A percentile compares a stretch with the other conserved stretches of the same genome.
phyloP scores from a whole-genome alignment of 202 grass and related monocot species.

The Carex arenaria region DNA sequence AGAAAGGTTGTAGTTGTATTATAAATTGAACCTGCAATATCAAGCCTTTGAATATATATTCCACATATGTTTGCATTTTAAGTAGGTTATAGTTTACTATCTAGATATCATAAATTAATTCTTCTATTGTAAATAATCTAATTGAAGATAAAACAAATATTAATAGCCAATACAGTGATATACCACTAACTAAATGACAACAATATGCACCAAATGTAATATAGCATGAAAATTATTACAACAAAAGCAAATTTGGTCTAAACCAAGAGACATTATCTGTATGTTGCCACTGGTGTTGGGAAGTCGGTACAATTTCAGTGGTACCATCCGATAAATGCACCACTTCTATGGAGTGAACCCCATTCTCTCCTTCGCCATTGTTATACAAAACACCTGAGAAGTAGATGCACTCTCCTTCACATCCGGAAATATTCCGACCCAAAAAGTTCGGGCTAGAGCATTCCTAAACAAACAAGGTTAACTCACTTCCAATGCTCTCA shows the following conservation, averaged over 20 bases:
- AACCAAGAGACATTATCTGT: neutral
- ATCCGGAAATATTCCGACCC: neutral
- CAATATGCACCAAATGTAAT: neutral
- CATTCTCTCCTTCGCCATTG: neutral
- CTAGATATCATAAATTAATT: neutral
- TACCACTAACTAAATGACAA: neutral
- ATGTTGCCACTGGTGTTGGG: neutral
- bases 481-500: neutral
- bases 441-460: neutral
- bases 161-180: neutral
- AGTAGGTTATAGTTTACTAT: neutral
- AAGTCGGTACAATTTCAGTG: neutral
- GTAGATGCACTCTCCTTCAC: neutral
- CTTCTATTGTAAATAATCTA: neutral
- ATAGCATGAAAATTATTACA: neutral
- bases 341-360: neutral
- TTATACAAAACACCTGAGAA: neutral
- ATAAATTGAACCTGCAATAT: neutral
- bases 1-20: neutral
- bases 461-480: neutral
- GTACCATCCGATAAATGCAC: neutral
- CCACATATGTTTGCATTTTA: neutral
- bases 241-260: constrained; percentile 1
- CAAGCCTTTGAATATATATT: neutral
- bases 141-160: neutral